Percentiles rank a stretch among this genome's conserved stretches.
Conservation (phyloP, 2,329 filamentous ascomycete species). For the Zarea fungicola region DNA sequence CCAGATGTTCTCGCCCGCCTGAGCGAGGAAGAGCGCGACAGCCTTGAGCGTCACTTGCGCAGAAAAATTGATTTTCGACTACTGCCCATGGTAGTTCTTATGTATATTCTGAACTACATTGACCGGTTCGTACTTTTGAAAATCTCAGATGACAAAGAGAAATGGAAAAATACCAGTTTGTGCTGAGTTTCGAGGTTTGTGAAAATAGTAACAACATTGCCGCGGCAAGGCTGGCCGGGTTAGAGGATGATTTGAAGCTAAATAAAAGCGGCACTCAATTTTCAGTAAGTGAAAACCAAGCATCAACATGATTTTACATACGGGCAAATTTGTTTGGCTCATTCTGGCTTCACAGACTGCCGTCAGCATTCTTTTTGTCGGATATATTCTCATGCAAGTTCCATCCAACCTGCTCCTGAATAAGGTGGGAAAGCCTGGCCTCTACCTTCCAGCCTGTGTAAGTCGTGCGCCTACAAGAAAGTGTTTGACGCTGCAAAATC, state of each 20-base stretch:
- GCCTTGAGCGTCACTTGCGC: conserved; percentile 48
- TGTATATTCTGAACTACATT: conserved; percentile 63
- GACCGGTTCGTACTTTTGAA: conserved; percentile 29
- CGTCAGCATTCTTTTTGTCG: conserved; percentile 10
- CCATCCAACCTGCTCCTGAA: conserved; percentile 48
- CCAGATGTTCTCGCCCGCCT: conserved; percentile 33
- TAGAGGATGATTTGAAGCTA: conserved; percentile 41
- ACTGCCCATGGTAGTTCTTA: conserved; percentile 56
- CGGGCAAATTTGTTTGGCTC: too few relatives aligned
- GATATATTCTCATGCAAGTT: conserved; percentile 43
- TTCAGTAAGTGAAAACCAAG: conserved; percentile 5
- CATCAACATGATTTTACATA: background rate
- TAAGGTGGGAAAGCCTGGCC: conserved; percentile 43
- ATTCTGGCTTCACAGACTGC: too few relatives aligned
- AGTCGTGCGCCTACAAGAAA: conserved; percentile 15
- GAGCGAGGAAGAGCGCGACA: conserved; percentile 39
- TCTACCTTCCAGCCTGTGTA: conserved; percentile 42
- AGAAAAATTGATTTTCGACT: conserved; percentile 58
- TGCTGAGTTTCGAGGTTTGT: too few relatives aligned
- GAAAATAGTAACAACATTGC: conserved; percentile 37
- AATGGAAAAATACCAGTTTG: too few relatives aligned
- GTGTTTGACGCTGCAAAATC: too few relatives aligned
- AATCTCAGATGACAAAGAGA: too few relatives aligned
- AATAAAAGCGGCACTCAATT: conserved; percentile 16
- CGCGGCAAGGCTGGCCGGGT: conserved; percentile 39